Base-by-base conservation (phyloP, 2,329 filamentous ascomycete genomes). In the Daldinia sp. region DNA sequence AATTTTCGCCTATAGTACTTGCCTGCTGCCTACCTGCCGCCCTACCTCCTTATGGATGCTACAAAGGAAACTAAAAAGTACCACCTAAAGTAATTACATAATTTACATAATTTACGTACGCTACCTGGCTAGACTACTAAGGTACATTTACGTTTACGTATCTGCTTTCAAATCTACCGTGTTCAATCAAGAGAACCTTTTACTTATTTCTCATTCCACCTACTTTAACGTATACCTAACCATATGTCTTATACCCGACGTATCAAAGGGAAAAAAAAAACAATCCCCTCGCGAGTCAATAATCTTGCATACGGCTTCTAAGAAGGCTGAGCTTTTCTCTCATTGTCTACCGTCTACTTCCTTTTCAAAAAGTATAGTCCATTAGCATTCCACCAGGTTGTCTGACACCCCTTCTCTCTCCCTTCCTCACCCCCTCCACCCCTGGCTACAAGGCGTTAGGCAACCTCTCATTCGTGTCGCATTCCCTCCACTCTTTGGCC, bases 361-460 rank as follows among this genome's bases (percentile, higher is more conserved):
- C 46, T 30, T n/a, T 50, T 13, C 23, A 26, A 15, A 23, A 9
- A 13, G 42, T 50, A 30, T 23, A 50, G 13, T 23, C 26, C 46
- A 48, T 33, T 48, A 28, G 44, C 44, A 28, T 48, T 48, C 23
- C 23, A 15, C 23, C 6, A 7, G 15, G 46, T 23, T 7, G 26
- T 50, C 6, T 50, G 44, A 48, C 23, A 12, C 6, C 37, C 37
- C 37, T n/a, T n/a, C 12, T 23, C 20, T 23, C 20, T 1, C 20
- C 2, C 20, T 23, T 2, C 20, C 20, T 23, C 2, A 23, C 20
- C 20, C 20, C 20, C 39, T 18, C 26, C 46, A 12, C 46, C 26
- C 23, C 13, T 50, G 92, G 87, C 10, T 9, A 56, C 35, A 28
- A 57, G 54, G 54, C 26, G 26, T 57, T 67, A 67, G 64, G 64